Evolutionary conservation across 208 protist species (phyloP).

Genomic region (Wallacemonas rigidus): DNA sequence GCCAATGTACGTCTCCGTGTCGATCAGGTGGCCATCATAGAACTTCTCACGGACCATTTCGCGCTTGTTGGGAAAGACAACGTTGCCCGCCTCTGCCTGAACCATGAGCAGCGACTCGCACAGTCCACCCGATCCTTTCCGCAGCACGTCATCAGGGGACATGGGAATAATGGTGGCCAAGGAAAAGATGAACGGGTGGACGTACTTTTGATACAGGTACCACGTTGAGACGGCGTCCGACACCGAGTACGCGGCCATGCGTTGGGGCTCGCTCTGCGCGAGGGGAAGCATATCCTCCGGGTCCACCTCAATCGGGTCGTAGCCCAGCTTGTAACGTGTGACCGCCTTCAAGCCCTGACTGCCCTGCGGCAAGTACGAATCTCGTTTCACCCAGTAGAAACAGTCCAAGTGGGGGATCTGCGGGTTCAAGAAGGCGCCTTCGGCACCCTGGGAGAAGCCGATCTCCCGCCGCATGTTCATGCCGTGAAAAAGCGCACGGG

Average conservation of each 20-base stretch:
- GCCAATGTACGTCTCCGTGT: slow-evolving; percentile 99
- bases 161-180: slow-evolving; percentile 99
- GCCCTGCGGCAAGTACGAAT: slow-evolving; percentile 99
- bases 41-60: slow-evolving; percentile 87
- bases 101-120: slow-evolving; percentile 99
- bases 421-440: slow-evolving; percentile 95
- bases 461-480: slow-evolving; percentile 91
- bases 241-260: slow-evolving; percentile 99
- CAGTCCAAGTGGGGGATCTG: slow-evolving; percentile 97
- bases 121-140: slow-evolving; percentile 98
- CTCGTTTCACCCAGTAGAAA: slow-evolving; percentile 99
- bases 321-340: slow-evolving; percentile 98
- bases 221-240: slow-evolving; percentile 99
- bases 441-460: slow-evolving; percentile 75
- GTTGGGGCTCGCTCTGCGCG: slow-evolving; percentile 94
- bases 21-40: slow-evolving; percentile 98
- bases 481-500: slow-evolving; percentile 79
- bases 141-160: slow-evolving; percentile 98
- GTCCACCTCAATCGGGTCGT: slow-evolving; percentile 99
- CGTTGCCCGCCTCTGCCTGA: slow-evolving; percentile 96
- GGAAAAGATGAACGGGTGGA: slow-evolving; percentile 99
- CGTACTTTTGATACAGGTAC: slow-evolving; percentile 99
- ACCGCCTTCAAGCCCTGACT: slow-evolving; percentile 97
- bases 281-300: slow-evolving; percentile 99
- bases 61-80: slow-evolving; percentile 99